phyloP scores from a whole-genome alignment of 2,329 filamentous ascomycete species.

The Akanthomyces dipterigenus region DNA sequence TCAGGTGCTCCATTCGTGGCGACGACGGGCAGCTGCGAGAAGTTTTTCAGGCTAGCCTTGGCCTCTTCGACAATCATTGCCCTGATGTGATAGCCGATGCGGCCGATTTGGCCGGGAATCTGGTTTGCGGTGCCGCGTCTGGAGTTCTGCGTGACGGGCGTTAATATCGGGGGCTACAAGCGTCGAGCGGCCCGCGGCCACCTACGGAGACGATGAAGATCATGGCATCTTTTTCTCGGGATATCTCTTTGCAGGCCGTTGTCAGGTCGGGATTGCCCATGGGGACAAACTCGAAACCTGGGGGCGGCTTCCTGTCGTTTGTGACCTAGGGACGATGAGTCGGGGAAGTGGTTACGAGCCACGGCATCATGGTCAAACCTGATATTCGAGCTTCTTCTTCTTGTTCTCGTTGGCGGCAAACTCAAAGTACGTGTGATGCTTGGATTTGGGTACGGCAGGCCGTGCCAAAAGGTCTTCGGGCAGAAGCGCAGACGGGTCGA shows the following conservation, averaged over 20 bases:
- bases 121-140: conserved; percentile 28
- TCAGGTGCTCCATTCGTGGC: conserved; percentile 37
- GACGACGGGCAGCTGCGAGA: conserved; percentile 17
- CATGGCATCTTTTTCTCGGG: conserved; percentile 54
- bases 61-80: conserved; percentile 54
- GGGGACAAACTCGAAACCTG: conserved; percentile 57
- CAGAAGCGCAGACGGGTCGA: conserved; percentile 27
- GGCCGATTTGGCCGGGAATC: conserved; percentile 47
- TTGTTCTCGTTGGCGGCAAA: conserved; percentile 58
- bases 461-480: conserved; percentile 32
- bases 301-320: conserved; percentile 43
- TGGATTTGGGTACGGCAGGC: conserved; percentile 37
- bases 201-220: conserved; percentile 54
- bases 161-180: conserved; percentile 11
- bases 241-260: conserved; percentile 56
- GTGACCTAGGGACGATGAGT: conserved; percentile 40
- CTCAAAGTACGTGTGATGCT: conserved; percentile 58
- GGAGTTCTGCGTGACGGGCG: conserved; percentile 20
- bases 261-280: conserved; percentile 57
- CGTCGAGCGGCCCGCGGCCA: conserved; percentile 14
- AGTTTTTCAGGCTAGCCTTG: conserved; percentile 22
- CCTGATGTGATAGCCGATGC: conserved; percentile 55
- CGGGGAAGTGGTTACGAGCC: background rate
- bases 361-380: conserved; percentile 34
- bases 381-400: conserved; percentile 56